Conservation (phyloP, 345 rosid species). For the Bruguiera gymnorhiza region DNA sequence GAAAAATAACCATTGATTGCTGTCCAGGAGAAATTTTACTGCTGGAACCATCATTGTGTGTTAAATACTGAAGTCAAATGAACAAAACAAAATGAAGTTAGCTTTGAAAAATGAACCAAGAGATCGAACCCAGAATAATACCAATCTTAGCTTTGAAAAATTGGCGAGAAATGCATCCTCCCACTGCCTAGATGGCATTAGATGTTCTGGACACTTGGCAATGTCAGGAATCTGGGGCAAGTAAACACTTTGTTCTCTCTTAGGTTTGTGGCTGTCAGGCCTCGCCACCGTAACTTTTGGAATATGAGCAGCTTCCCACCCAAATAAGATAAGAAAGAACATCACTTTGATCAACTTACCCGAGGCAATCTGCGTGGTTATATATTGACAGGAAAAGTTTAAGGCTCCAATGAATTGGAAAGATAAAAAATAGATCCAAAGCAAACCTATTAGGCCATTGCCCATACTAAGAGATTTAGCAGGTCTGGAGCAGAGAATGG, state of each 20-base stretch:
- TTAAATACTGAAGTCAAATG: conserved; percentile 37
- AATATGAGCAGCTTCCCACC: conserved; percentile 92
- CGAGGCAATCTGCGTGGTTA: too few relatives aligned
- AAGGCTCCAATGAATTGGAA: too few relatives aligned
- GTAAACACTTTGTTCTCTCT: conserved; percentile 65
- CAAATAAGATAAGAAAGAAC: conserved; percentile 22
- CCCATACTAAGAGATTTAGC: background rate
- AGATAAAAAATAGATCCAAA: too few relatives aligned
- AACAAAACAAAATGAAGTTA: conserved; percentile 1
- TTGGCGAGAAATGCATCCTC: conserved; percentile 80
- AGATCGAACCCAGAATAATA: conserved; percentile 11
- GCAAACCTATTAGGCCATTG: too few relatives aligned
- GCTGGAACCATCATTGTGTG: conserved; percentile 24
- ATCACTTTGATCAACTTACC: conserved; percentile 3
- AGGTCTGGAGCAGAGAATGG: background rate
- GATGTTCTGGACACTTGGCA: conserved; percentile 56
- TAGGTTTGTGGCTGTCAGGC: conserved; percentile 38
- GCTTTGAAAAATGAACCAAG: too few relatives aligned
- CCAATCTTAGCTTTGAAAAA: conserved; percentile 67
- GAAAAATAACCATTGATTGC: conserved; percentile 10
- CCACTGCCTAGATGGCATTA: conserved; percentile 70
- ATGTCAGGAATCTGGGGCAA: conserved; percentile 92
- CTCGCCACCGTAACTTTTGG: conserved; percentile 75
- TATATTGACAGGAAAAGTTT: too few relatives aligned
- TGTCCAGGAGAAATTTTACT: conserved; percentile 13